Conservation (phyloP, 345 rosid species). For the Brassica rapa region DNA sequence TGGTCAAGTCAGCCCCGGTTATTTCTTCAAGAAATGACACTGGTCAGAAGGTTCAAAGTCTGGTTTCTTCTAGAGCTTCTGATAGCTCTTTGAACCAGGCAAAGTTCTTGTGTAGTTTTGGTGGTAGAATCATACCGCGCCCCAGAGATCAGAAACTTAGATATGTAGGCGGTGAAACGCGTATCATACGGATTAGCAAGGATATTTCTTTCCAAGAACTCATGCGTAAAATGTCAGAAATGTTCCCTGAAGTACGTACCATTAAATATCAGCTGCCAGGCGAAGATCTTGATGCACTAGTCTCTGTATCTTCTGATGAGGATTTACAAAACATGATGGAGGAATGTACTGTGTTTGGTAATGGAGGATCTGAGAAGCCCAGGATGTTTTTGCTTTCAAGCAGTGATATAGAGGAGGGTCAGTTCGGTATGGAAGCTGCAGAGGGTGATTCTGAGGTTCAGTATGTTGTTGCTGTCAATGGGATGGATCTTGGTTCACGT, state of each 20-base stretch:
- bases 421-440: conserved; percentile 27
- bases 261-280: conserved; percentile 45
- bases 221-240: conserved; percentile 38
- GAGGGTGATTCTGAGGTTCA: conserved; percentile 46
- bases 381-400: conserved; percentile 45
- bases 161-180: conserved; percentile 46
- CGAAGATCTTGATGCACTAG: conserved; percentile 45
- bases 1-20: conserved; percentile 24
- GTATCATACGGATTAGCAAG: conserved; percentile 40
- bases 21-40: conserved; percentile 24
- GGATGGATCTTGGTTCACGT: conserved; percentile 39
- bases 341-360: conserved; percentile 39
- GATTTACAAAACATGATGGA: conserved; percentile 47
- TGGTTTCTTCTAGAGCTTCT: conserved; percentile 38
- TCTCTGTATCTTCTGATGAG: conserved; percentile 47
- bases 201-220: conserved; percentile 39
- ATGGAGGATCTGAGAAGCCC: conserved; percentile 43
- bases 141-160: conserved; percentile 46
- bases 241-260: conserved; percentile 36
- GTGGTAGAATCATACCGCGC: conserved; percentile 44
- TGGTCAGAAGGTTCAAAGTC: conserved; percentile 27
- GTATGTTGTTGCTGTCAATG: conserved; percentile 48
- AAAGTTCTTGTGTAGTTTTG: conserved; percentile 45
- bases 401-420: conserved; percentile 43
- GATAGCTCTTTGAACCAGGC: conserved; percentile 34